These are phyloP conservation scores for Leucogyrophana mollusca DNA, from an alignment of 768 basidiomycete genomes.

Conservation along the genomic window DNA sequence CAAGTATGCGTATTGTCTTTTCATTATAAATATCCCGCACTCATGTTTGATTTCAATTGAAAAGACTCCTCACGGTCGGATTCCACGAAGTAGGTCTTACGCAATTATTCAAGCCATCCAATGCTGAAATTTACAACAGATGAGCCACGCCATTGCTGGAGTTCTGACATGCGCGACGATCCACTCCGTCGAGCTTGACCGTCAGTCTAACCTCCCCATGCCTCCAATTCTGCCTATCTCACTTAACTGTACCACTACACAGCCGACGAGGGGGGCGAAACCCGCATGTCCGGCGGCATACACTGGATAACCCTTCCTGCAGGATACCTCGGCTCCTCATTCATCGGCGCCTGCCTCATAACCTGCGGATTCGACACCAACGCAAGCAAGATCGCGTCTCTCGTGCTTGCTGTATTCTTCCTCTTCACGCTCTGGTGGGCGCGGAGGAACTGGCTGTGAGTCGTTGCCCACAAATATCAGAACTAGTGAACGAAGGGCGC, in stretches of 20 bases:
- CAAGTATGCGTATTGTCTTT: conserved; percentile 56
- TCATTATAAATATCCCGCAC: no score
- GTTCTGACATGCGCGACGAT: conserved; percentile 84
- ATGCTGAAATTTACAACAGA: conserved; percentile 38
- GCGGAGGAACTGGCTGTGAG: conserved; percentile 69
- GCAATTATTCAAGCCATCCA: not conserved
- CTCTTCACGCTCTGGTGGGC: conserved; percentile 90
- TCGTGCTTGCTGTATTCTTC: conserved; percentile 84
- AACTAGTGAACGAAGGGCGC: not conserved
- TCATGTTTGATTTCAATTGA: conserved; percentile 5
- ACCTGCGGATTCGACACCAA: conserved; percentile 87
- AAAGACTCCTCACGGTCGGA: conserved; percentile 83
- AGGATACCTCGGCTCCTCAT: conserved; percentile 83
- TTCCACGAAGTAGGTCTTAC: conserved; percentile 70
- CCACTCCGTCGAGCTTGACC: conserved; percentile 83
- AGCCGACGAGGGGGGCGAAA: conserved; percentile 89
- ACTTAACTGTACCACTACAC: conserved; percentile 11
- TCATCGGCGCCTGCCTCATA: conserved; percentile 86
- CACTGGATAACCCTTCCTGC: conserved; percentile 78
- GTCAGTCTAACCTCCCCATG: conserved; percentile 41
- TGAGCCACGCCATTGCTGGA: conserved; percentile 84
- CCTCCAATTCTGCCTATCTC: not conserved
- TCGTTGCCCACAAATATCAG: conserved; percentile 4
- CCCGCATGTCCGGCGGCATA: conserved; percentile 85
- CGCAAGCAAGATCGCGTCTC: conserved; percentile 80